These are phyloP conservation scores for Colletotrichum godetiae DNA, from an alignment of 2,329 filamentous ascomycete species.

Conservation along the genomic window DNA sequence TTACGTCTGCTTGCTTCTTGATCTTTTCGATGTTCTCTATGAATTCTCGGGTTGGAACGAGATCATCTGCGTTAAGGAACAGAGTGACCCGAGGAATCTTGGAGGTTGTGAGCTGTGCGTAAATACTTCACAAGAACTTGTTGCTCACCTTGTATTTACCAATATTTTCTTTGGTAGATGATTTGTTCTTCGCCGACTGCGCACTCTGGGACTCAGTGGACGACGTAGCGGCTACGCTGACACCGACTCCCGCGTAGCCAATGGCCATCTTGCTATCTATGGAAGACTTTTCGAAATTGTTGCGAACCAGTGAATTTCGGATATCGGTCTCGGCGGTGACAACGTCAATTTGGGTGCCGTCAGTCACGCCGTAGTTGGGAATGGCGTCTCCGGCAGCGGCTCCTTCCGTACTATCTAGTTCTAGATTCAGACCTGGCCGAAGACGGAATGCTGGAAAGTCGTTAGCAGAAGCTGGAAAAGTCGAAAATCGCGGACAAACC, in stretches of 20 bases:
- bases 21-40: background rate
- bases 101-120: background rate
- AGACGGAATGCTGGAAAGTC: background rate
- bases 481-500: background rate
- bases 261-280: background rate
- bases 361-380: constrained; percentile 14
- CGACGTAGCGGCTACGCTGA: background rate
- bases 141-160: constrained; percentile 13
- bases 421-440: background rate
- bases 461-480: background rate
- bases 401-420: no score
- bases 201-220: background rate
- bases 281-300: constrained; percentile 9
- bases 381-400: background rate
- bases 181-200: background rate
- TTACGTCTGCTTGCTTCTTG: background rate
- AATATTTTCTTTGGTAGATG: background rate
- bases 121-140: background rate
- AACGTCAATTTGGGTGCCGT: constrained; percentile 9
- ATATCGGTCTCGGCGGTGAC: background rate
- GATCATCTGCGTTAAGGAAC: constrained; percentile 5
- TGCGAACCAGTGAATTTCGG: constrained; percentile 2
- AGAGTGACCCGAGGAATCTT: constrained; percentile 10
- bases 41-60: background rate
- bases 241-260: constrained; percentile 6